Base-by-base conservation (phyloP, 495 filamentous ascomycete species). In the Penicillium alfredii region DNA sequence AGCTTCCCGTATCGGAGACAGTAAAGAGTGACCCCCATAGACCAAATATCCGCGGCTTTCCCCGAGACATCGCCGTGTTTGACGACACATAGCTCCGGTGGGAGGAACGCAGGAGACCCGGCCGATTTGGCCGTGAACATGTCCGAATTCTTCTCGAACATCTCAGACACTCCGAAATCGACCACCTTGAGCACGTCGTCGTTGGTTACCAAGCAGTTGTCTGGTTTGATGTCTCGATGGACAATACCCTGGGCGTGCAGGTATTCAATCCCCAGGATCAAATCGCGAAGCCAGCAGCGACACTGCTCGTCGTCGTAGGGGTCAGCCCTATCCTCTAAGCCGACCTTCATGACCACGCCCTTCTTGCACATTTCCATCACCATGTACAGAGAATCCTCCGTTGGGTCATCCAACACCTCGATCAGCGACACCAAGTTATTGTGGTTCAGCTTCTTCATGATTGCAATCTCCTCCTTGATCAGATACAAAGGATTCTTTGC, bases 311-410 rank as follows among this genome's bases (percentile, higher is more conserved):
- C 77, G 8, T 81, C 72, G 51, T 95, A 95, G 1, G 93, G 90
- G 33, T 83, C 78, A 14, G 88, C 84, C 35, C 68, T 63, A 50
- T 94, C 83, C 43, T 84, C 81, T n/a, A 97, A 57, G 4, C 86
- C 86, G 30, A 98, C 87, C 41, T 93, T 92, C 92, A 98, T 97
- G 23, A 96, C 73, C 15, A 97, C 90, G 0, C 92, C 92, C 53
- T 97, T 97, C 50, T 94, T 92, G 68, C 92, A 98, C 86, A 94
- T 92, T 58, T 98, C 92, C 55, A 98, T 74, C 4, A 98, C 92
- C 86, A 98, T 97, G 58, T 96, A 98, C 13, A 98, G 63, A 1
- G 88, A 93, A 54, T 98, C 92, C 46, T 96, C 89, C 20, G 85
- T 79, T 2, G 92, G 93, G 49, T 97, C 93, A 56, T 98, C 92